Conservation (phyloP, 176 grass and related monocot species). For the Oryza officinalis region DNA sequence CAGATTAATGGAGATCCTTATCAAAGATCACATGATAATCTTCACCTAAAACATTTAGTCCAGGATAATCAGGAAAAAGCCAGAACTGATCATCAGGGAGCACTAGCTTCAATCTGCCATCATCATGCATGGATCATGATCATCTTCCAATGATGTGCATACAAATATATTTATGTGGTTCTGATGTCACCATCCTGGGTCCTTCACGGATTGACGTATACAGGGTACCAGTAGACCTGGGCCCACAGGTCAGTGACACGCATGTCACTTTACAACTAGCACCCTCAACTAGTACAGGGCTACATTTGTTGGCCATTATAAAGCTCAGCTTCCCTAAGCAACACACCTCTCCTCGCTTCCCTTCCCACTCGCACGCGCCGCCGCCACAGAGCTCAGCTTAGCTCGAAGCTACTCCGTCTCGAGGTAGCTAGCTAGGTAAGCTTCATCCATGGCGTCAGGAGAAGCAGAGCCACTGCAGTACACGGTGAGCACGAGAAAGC, state of each 20-base stretch:
- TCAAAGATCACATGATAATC: neutral
- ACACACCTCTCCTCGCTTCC: neutral
- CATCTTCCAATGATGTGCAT: conserved; percentile 25
- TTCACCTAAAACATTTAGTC: neutral
- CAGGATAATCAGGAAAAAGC: too few species aligned
- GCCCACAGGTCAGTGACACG: conserved; percentile 7
- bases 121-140: conserved; percentile 2
- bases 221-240: neutral
- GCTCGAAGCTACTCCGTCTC: neutral
- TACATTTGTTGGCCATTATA: conserved; percentile 23
- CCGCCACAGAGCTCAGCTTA: conserved; percentile 11
- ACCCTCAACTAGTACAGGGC: neutral
- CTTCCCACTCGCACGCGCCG: neutral
- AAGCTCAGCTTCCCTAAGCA: conserved; percentile 14
- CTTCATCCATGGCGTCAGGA: conserved; percentile 60
- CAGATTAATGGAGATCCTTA: neutral
- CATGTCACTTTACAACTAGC: neutral
- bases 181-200: conserved; percentile 30
- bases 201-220: neutral
- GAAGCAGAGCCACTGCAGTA: conserved; percentile 58
- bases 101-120: conserved; percentile 1
- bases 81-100: conserved; percentile 26
- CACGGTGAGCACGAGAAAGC: conserved; percentile 43
- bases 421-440: neutral
- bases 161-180: conserved; percentile 5